Evolutionary conservation across 371 early-diverging fungal genomes (phyloP).

Genomic region (Mucor ambiguus): DNA sequence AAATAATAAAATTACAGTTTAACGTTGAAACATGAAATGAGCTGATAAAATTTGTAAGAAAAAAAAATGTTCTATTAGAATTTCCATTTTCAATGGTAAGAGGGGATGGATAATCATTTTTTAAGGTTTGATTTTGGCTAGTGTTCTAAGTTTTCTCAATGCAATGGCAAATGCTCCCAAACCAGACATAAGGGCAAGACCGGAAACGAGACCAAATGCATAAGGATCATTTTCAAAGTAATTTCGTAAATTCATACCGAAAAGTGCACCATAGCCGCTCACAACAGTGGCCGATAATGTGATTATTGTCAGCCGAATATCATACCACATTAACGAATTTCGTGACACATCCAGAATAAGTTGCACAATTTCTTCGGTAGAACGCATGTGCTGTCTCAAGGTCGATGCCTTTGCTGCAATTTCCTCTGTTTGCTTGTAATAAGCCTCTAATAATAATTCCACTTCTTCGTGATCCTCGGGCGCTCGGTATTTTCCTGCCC

Average conservation of each 20-base stretch:
- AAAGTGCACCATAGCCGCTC: slow-evolving; percentile 68
- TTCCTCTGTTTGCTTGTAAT: slow-evolving; percentile 86
- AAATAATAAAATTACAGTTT: background rate
- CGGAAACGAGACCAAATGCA: slow-evolving; percentile 68
- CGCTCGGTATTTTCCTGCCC: slow-evolving; percentile 54
- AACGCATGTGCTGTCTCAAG: slow-evolving; percentile 73
- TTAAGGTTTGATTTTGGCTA: slow-evolving; percentile 36
- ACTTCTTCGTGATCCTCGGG: slow-evolving; percentile 81
- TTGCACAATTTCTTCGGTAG: slow-evolving; percentile 87
- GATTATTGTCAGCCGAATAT: slow-evolving; percentile 78
- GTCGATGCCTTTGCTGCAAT: slow-evolving; percentile 71
- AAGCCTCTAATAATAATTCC: slow-evolving; percentile 87
- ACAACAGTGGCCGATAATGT: slow-evolving; percentile 72
- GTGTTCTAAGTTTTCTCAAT: slow-evolving; percentile 31
- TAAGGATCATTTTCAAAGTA: slow-evolving; percentile 70
- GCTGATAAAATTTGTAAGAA: slow-evolving; percentile 3
- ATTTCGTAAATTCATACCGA: slow-evolving; percentile 90
- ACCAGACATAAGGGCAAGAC: slow-evolving; percentile 52
- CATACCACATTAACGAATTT: slow-evolving; percentile 83
- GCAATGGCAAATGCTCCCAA: slow-evolving; percentile 40
- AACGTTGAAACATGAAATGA: background rate
- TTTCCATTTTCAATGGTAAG: background rate
- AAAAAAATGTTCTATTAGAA: background rate
- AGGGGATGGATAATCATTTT: background rate
- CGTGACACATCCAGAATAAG: slow-evolving; percentile 84